A percentile compares a stretch with the other conserved stretches of the same genome.
phyloP scores from a whole-genome alignment of 331 rosid genomes.

The Malus hybrid region DNA sequence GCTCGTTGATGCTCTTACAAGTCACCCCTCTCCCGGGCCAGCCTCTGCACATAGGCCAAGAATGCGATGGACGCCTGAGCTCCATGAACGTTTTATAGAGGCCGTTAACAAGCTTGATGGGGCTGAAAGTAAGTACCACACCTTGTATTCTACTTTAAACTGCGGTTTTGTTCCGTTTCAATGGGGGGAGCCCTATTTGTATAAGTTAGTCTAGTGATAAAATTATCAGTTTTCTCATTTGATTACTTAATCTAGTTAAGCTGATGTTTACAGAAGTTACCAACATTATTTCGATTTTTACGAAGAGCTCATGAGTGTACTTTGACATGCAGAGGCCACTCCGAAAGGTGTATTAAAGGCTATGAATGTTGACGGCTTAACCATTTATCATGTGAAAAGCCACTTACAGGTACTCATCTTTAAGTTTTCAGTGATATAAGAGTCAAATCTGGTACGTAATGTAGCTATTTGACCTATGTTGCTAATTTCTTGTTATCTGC shows the following conservation, averaged over 20 bases:
- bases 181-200: background rate
- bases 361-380: slow-evolving; percentile 31
- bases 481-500: slow-evolving; percentile 10
- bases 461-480: background rate
- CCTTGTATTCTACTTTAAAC: background rate
- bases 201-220: background rate
- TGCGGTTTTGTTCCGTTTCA: background rate
- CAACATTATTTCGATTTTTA: background rate
- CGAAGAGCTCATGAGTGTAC: background rate
- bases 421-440: background rate
- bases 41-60: slow-evolving; percentile 21
- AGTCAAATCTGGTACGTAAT: background rate
- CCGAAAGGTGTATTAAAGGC: slow-evolving; percentile 31
- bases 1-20: slow-evolving; percentile 10
- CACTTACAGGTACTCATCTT: slow-evolving; percentile 31
- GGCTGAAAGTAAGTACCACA: slow-evolving; percentile 27
- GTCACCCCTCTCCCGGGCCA: slow-evolving; percentile 23
- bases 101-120: slow-evolving; percentile 35
- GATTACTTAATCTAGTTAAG: background rate
- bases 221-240: background rate
- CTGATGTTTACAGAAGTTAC: background rate
- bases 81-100: slow-evolving; percentile 31
- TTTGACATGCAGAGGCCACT: slow-evolving; percentile 34
- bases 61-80: slow-evolving; percentile 41
- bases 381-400: slow-evolving; percentile 42